Evolutionary conservation across 2,329 filamentous ascomycete genomes (phyloP).

Genomic region (Simplicillium sp.): DNA sequence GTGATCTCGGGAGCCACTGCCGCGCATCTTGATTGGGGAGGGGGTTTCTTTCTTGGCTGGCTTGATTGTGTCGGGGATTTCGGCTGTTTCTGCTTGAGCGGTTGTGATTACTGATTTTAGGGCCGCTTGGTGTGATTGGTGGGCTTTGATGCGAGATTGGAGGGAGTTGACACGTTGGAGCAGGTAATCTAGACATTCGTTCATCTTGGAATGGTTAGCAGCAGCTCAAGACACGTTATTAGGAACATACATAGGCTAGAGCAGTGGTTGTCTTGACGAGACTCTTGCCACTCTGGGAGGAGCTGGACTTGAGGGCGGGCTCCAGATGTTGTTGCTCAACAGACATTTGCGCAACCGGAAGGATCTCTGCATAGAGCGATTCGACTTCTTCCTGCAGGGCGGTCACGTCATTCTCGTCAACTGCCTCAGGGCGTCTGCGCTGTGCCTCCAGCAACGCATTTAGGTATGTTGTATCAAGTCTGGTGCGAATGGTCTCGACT

Average conservation of each 20-base stretch:
- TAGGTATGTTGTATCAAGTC: conserved; percentile 45
- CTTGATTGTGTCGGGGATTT: conserved; percentile 12
- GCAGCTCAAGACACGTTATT: accelerated
- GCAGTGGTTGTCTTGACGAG: conserved; percentile 35
- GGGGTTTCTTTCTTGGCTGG: conserved; percentile 4
- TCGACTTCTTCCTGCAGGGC: conserved; percentile 56
- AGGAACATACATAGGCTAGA: conserved; percentile 37
- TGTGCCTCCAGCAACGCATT: conserved; percentile 27
- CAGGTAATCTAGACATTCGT: conserved; percentile 41
- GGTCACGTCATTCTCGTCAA: conserved; percentile 30
- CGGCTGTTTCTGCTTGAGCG: conserved; percentile 32
- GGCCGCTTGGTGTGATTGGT: conserved; percentile 35
- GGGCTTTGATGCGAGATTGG: conserved; percentile 28
- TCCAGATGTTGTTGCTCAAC: conserved; percentile 57
- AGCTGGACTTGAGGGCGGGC: conserved; percentile 42
- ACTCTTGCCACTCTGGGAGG: conserved; percentile 31
- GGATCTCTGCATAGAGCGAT: conserved; percentile 59
- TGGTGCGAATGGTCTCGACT: conserved; percentile 44
- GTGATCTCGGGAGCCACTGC: conserved; percentile 12
- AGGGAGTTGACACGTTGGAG: conserved; percentile 35
- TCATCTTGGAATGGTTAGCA: conserved; percentile 29
- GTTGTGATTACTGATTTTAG: conserved; percentile 27
- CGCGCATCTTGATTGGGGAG: conserved; percentile 25
- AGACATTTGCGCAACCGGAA: conserved; percentile 62
- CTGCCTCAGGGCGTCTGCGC: conserved; percentile 15